Conservation (phyloP, 176 grass and related monocot genomes). For the Oryza meyeriana region DNA sequence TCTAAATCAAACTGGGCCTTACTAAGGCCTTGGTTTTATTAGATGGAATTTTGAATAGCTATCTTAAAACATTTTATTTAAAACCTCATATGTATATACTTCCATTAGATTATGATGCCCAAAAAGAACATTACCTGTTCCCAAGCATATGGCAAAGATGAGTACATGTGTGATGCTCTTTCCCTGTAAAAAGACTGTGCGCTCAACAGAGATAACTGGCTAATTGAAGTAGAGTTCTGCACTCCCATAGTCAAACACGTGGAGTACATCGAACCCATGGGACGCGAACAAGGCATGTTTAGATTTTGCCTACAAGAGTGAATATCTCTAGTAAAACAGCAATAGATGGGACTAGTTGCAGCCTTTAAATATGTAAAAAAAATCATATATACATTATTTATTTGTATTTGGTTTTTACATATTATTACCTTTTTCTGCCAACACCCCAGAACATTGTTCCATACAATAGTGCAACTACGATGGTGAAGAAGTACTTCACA, state of each 20-base stretch:
- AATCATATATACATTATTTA: neutral
- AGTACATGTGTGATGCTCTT: constrained; percentile 82
- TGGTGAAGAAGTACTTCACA: constrained; percentile 74
- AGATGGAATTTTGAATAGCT: no score
- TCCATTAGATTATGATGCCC: no score
- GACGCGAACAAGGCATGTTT: constrained; percentile 72
- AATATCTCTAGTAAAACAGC: no score
- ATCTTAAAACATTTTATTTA: neutral
- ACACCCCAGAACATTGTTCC: constrained; percentile 84
- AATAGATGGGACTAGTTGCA: no score
- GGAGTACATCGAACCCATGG: constrained; percentile 88
- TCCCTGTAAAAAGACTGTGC: constrained; percentile 85
- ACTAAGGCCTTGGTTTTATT: no score
- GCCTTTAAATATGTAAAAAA: neutral
- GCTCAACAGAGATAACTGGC: constrained; percentile 69
- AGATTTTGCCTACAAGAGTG: constrained; percentile 43
- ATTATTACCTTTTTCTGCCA: constrained; percentile 59
- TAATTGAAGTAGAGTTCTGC: constrained; percentile 59
- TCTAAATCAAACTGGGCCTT: no score
- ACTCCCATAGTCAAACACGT: constrained; percentile 70
- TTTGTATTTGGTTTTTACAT: neutral
- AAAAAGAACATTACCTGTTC: constrained; percentile 58
- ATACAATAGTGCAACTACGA: constrained; percentile 56
- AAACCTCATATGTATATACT: neutral
- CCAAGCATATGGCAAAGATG: constrained; percentile 71